Evolutionary conservation across 768 basidiomycete genomes (phyloP).

Genomic region (Lyophyllum atratum): DNA sequence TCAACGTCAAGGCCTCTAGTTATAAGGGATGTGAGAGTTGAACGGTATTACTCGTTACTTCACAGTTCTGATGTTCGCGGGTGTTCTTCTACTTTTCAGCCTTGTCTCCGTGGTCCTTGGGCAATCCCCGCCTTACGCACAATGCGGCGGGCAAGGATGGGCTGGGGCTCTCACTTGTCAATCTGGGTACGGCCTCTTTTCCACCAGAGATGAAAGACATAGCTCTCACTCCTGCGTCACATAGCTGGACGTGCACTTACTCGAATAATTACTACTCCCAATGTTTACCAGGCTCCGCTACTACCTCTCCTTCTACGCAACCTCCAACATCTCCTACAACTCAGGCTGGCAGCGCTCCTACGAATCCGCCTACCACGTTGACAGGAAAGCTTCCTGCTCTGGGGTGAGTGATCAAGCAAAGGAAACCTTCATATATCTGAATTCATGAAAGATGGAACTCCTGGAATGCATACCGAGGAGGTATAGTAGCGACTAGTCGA

Average conservation of each 20-base stretch:
- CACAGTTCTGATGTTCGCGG: constrained; percentile 2
- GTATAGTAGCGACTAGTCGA: constrained; percentile 21
- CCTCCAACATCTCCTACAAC: no score
- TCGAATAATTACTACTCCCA: no score
- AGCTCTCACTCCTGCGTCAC: no score
- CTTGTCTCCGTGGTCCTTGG: constrained; percentile 11
- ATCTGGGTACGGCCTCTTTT: no score
- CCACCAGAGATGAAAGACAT: no score
- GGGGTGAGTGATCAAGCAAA: constrained; percentile 30
- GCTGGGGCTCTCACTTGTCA: no score
- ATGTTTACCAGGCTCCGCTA: no score
- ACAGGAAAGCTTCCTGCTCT: constrained; percentile 49
- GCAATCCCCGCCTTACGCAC: constrained; percentile 14
- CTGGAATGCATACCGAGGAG: constrained; percentile 52
- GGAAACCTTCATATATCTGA: not conserved
- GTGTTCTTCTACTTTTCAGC: constrained; percentile 6
- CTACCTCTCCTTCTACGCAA: no score
- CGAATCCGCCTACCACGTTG: constrained; percentile 37
- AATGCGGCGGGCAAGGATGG: no score
- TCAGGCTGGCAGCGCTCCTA: constrained; percentile 42
- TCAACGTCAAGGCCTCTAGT: not conserved
- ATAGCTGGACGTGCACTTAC: no score
- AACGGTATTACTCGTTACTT: not conserved
- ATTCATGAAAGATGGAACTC: constrained; percentile 46
- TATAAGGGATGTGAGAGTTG: not conserved